phyloP scores from a whole-genome alignment of 2,329 filamentous ascomycete species.

The Didymella glomerata region DNA sequence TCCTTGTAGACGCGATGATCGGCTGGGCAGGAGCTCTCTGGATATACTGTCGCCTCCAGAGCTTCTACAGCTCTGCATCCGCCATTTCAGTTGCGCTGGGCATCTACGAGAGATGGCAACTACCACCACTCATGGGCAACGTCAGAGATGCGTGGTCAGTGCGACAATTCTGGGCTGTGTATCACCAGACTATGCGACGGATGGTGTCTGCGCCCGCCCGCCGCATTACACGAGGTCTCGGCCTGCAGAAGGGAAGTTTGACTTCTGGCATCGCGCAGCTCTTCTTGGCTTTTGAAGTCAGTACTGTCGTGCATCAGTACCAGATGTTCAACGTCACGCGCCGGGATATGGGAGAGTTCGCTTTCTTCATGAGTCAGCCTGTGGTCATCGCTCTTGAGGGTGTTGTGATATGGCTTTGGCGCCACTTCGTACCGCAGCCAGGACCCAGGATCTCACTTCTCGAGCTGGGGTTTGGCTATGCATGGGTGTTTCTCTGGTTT shows the following conservation, averaged over 20 bases:
- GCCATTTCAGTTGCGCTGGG: neutral
- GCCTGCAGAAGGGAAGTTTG: neutral
- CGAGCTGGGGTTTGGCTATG: too few species aligned
- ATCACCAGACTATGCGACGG: constrained; percentile 7
- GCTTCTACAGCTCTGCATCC: constrained; percentile 1
- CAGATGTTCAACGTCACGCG: constrained; percentile 9
- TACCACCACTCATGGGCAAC: constrained; percentile 4
- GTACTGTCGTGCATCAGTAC: constrained; percentile 1
- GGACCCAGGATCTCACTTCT: too few species aligned
- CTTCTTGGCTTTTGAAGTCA: neutral
- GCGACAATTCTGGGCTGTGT: constrained; percentile 5
- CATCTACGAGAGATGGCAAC: constrained; percentile 1
- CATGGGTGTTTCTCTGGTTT: too few species aligned
- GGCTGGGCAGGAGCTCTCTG: constrained; percentile 1
- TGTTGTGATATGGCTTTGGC: neutral
- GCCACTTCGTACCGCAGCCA: too few species aligned
- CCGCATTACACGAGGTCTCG: constrained; percentile 2
- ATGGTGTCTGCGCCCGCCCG: constrained; percentile 5
- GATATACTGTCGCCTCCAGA: constrained; percentile 1
- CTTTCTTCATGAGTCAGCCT: constrained; percentile 9
- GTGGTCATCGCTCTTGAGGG: neutral
- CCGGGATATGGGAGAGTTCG: constrained; percentile 1
- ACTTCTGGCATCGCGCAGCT: neutral
- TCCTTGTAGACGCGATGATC: neutral
- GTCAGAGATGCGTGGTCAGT: constrained; percentile 2